Evolutionary conservation across 768 basidiomycete species (phyloP).

Genomic region (Boletus subparvulus): DNA sequence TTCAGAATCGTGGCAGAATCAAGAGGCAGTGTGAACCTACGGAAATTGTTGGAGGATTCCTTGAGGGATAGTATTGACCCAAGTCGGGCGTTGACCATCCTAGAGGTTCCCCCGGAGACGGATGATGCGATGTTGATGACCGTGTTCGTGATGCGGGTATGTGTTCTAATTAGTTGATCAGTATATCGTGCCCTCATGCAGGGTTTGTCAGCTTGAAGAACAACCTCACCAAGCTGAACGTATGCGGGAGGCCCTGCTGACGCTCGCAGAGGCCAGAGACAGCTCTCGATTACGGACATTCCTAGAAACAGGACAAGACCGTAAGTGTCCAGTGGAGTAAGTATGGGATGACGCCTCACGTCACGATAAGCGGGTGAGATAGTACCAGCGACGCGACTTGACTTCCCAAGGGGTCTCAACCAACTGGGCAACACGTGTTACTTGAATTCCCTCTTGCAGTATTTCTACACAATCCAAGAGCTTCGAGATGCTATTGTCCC

Average conservation of each 20-base stretch:
- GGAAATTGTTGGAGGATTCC: slow-evolving; percentile 51
- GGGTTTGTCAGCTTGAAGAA: slow-evolving; percentile 59
- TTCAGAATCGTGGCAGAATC: slow-evolving; percentile 67
- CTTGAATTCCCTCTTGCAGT: slow-evolving; percentile 75
- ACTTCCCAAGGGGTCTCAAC: slow-evolving; percentile 82
- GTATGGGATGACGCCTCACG: slow-evolving; percentile 1
- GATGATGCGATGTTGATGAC: slow-evolving; percentile 79
- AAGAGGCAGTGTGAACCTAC: slow-evolving; percentile 50
- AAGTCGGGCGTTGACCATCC: slow-evolving; percentile 65
- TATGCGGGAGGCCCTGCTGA: slow-evolving; percentile 68
- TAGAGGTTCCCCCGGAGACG: slow-evolving; percentile 68
- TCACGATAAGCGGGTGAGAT: slow-evolving; percentile 60
- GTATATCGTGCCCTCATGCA: slow-evolving; percentile 8
- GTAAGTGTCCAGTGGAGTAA: slow-evolving; percentile 47
- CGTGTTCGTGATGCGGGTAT: slow-evolving; percentile 68
- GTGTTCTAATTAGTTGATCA: slow-evolving; percentile 16
- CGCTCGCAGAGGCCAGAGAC: slow-evolving; percentile 73
- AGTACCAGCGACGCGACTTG: slow-evolving; percentile 49
- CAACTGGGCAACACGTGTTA: slow-evolving; percentile 91
- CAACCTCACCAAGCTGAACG: slow-evolving; percentile 62
- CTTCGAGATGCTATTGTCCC: slow-evolving; percentile 73
- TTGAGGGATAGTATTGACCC: slow-evolving; percentile 63
- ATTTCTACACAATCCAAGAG: slow-evolving; percentile 95
- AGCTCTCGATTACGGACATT: slow-evolving; percentile 71
- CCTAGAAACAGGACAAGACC: slow-evolving; percentile 65